Conservation (phyloP, 169 alveolate species). For the Plasmodium inui region DNA sequence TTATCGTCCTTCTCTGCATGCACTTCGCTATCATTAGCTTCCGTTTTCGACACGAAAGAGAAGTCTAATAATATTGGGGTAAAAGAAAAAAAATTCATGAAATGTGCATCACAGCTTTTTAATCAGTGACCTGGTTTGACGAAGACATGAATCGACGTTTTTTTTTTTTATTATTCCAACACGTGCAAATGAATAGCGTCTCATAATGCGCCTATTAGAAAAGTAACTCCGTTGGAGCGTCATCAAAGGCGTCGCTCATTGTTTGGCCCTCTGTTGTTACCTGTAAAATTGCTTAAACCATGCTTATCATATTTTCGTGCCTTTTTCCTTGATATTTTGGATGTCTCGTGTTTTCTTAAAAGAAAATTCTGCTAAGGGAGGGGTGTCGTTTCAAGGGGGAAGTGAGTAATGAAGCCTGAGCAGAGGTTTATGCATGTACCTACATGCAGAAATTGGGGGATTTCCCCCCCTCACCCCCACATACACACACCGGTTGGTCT, state of each 20-base stretch:
- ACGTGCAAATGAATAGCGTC: not conserved
- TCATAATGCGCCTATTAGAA: not conserved
- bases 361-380: conserved; percentile 22
- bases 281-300: conserved; percentile 15
- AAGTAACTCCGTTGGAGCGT: not conserved
- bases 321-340: conserved; percentile 28
- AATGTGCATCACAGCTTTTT: not conserved
- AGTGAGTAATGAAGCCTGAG: not conserved
- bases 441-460: not conserved
- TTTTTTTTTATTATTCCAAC: not conserved
- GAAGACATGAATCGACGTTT: not conserved
- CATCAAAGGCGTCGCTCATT: not conserved
- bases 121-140: not conserved
- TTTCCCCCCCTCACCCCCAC: not conserved
- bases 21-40: not conserved
- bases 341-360: conserved; percentile 2
- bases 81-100: not conserved
- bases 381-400: not conserved
- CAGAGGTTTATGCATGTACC: not conserved
- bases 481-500: not conserved
- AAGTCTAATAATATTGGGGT: conserved; percentile 3
- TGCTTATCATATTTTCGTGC: conserved; percentile 15
- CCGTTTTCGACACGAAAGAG: conserved; percentile 32
- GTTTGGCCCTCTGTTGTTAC: conserved; percentile 8
- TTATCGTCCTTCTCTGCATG: conserved; percentile 9